Percentiles rank a stretch among this genome's conserved stretches.
Conservation (phyloP, 768 basidiomycete species). For the Multifurca ochricompacta region DNA sequence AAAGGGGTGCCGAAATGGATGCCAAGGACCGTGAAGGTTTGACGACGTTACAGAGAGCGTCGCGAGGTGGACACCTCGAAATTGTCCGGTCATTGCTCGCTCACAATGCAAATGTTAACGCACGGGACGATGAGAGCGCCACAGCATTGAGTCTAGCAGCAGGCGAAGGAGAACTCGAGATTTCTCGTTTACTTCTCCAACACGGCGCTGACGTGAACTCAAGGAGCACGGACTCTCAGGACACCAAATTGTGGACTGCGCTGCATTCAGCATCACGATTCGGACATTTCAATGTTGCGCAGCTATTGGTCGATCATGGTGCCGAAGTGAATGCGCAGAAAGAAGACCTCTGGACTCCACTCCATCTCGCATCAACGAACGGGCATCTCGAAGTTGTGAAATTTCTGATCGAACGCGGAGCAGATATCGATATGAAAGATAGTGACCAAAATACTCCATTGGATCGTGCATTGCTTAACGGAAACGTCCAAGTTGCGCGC, state of each 20-base stretch:
- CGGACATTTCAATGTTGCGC: not conserved
- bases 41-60: not conserved
- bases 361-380: not conserved
- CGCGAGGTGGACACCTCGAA: not conserved
- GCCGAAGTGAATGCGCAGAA: not conserved
- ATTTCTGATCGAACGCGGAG: not conserved
- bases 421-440: not conserved
- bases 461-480: not conserved
- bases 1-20: not conserved
- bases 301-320: not conserved
- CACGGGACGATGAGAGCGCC: fast-evolving
- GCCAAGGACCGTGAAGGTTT: not conserved
- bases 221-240: not conserved
- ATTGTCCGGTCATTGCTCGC: not conserved
- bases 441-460: not conserved
- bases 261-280: not conserved
- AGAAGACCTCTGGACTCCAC: not conserved
- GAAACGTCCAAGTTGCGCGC: not conserved
- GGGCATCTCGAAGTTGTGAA: not conserved
- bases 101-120: not conserved
- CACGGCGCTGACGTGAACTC: not conserved
- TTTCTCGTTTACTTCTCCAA: not conserved
- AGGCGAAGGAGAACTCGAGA: not conserved
- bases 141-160: not conserved
- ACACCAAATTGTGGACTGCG: not conserved